Conservation (phyloP, 176 grass and related monocot species). For the Raddia guianensis region DNA sequence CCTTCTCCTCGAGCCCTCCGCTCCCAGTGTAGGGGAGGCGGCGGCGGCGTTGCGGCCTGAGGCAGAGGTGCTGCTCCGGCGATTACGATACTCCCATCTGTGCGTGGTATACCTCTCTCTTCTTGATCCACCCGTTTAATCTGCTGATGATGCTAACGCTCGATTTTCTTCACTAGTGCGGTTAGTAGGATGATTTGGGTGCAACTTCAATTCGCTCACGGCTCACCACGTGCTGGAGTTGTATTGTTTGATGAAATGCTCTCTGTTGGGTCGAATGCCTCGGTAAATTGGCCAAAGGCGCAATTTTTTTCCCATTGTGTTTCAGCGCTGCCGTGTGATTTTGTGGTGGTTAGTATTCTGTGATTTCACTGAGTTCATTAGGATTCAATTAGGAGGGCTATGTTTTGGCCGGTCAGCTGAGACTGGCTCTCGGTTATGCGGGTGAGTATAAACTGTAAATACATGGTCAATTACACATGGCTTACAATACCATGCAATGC, state of each 20-base stretch:
- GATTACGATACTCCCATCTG: conserved; percentile 53
- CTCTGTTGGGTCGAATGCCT: neutral
- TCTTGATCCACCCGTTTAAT: neutral
- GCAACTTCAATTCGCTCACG: neutral
- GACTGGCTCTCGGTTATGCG: neutral
- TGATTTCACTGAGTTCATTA: neutral
- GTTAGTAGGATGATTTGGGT: neutral
- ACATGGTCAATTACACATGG: neutral
- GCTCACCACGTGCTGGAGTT: neutral
- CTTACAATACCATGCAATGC: neutral
- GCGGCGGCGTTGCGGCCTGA: conserved; percentile 32
- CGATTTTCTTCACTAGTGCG: too few species aligned
- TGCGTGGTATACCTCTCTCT: conserved; percentile 38
- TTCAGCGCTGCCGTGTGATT: neutral
- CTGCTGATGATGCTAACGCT: too few species aligned
- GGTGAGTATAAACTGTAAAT: neutral
- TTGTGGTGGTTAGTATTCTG: neutral
- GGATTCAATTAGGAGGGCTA: neutral
- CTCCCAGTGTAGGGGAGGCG: neutral
- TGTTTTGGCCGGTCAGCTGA: conserved; percentile 20
- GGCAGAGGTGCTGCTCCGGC: conserved; percentile 46
- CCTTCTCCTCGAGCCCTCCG: conserved; percentile 37
- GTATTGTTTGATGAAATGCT: neutral
- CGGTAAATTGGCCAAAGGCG: neutral
- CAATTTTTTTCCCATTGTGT: neutral